A percentile compares a stretch with the other conserved stretches of the same genome.
phyloP scores from a whole-genome alignment of 169 alveolate genomes.

The Condylostoma magnum region DNA sequence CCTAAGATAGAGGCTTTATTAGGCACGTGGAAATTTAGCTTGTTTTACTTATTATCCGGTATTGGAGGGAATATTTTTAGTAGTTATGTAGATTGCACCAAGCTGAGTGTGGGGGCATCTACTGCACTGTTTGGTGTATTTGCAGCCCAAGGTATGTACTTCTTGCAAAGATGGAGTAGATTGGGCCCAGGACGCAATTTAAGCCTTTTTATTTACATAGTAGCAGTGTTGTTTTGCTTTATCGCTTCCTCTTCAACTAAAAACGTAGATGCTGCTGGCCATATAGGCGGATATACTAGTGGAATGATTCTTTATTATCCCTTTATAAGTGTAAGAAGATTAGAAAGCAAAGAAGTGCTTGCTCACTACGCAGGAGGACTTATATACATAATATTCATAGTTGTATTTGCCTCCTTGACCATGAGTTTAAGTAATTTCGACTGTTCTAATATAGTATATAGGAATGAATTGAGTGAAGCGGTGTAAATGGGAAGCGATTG shows the following conservation, averaged over 20 bases:
- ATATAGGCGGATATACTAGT: constrained; percentile 23
- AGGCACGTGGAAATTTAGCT: background rate
- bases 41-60: constrained; percentile 17
- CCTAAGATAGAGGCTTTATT: constrained; percentile 1
- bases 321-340: too few species aligned
- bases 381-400: too few species aligned
- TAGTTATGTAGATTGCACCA: background rate
- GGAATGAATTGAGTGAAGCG: too few species aligned
- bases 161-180: constrained; percentile 7
- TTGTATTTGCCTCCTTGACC: too few species aligned
- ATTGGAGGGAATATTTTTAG: constrained; percentile 20
- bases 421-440: too few species aligned
- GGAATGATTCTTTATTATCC: too few species aligned
- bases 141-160: constrained; percentile 17
- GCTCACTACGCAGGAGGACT: too few species aligned
- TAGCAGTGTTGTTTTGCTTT: constrained; percentile 7
- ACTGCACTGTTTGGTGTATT: constrained; percentile 27
- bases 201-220: constrained; percentile 5
- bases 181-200: constrained; percentile 31
- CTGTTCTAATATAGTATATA: too few species aligned
- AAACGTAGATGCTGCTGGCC: constrained; percentile 14
- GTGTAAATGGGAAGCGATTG: too few species aligned
- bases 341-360: too few species aligned
- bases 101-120: constrained; percentile 18
- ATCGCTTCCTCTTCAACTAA: background rate